phyloP scores from a whole-genome alignment of 148 eudicot species.

The Polygonum aviculare region DNA sequence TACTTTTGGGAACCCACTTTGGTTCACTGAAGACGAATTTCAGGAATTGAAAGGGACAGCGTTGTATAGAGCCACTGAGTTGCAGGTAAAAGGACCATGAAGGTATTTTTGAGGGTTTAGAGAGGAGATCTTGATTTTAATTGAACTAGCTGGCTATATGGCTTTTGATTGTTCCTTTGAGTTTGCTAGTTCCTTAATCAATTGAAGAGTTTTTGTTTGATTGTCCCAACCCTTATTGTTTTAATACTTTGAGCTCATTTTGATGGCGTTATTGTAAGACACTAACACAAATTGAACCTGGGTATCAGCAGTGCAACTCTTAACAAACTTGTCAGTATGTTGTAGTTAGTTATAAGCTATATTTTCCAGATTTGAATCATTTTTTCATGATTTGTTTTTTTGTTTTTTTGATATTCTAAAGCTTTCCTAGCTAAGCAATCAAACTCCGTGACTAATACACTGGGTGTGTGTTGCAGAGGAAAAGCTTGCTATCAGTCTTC shows the following conservation, averaged over 20 bases:
- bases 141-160: neutral
- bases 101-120: neutral
- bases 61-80: conserved; percentile 51
- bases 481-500: conserved; percentile 45
- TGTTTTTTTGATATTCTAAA: neutral
- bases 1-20: conserved; percentile 73
- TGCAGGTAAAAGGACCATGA: conserved; percentile 46
- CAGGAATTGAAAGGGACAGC: conserved; percentile 78
- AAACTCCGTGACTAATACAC: neutral
- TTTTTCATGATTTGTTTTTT: neutral
- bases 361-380: neutral
- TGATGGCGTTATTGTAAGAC: neutral
- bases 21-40: conserved; percentile 83
- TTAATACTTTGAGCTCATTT: neutral
- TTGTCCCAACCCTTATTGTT: neutral
- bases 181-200: neutral
- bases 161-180: neutral
- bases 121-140: neutral
- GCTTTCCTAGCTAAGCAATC: neutral
- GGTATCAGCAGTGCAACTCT: neutral
- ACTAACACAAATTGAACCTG: neutral
- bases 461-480: conserved; percentile 44
- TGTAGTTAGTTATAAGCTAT: neutral
- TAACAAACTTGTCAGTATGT: neutral
- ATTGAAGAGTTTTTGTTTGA: neutral